Evolutionary conservation across 495 filamentous ascomycete species (phyloP).

Genomic region (Neurospora tetraspora): DNA sequence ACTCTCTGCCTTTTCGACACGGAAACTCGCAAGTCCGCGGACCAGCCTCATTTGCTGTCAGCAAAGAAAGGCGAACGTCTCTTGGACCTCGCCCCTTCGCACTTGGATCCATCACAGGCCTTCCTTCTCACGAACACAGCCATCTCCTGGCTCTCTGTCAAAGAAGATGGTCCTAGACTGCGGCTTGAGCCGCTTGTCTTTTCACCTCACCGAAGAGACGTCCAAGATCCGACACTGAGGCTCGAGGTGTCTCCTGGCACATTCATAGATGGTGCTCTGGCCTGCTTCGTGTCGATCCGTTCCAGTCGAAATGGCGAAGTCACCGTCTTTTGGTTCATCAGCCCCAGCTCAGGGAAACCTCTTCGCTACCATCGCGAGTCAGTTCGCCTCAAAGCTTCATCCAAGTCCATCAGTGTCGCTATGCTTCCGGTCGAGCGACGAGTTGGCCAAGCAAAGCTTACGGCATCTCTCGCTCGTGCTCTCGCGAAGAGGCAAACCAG

Average conservation of each 20-base stretch:
- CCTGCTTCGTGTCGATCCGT: constrained; percentile 19
- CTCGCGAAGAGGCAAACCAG: constrained; percentile 7
- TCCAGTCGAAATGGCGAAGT: constrained; percentile 12
- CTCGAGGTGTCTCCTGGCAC: constrained; percentile 21
- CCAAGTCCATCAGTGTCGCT: constrained; percentile 10
- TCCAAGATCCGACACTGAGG: constrained; percentile 23
- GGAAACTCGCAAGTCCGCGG: background rate
- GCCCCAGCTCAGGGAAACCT: constrained; percentile 10
- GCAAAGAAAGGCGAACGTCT: constrained; percentile 30
- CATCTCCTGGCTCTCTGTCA: constrained; percentile 22
- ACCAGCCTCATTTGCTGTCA: background rate
- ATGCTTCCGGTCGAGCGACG: constrained; percentile 13
- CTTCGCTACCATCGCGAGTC: constrained; percentile 13
- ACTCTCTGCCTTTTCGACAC: constrained; percentile 13
- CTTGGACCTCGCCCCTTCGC: constrained; percentile 41
- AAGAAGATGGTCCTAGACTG: constrained; percentile 3
- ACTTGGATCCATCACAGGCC: constrained; percentile 36
- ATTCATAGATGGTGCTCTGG: constrained; percentile 8
- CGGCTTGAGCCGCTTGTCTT: constrained; percentile 23
- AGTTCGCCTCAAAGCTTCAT: constrained; percentile 5
- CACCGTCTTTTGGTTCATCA: constrained; percentile 20
- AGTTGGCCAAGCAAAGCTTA: background rate
- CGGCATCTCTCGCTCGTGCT: background rate
- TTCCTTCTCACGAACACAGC: constrained; percentile 46
- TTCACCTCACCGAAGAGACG: constrained; percentile 37